Evolutionary conservation across 306 rosid genomes (phyloP), one percentile per base, ranked within the genome.

Genomic region (Castanea sativa): DNA sequence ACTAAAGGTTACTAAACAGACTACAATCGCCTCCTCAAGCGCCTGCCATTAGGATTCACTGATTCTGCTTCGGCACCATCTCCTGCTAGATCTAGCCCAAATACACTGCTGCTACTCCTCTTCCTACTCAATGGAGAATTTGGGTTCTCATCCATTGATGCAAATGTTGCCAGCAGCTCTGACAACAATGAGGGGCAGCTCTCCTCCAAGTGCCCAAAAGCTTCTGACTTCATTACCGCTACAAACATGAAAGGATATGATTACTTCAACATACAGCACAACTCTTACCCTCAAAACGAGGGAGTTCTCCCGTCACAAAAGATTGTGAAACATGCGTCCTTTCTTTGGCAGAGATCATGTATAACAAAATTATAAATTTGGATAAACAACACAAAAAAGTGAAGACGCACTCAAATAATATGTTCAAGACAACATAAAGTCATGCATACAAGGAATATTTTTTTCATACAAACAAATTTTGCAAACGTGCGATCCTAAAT

Each of bases 141-240:
- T 60, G 88, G 71, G 77, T 73, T 88, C 52, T 90, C 95, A 60
- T 92, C 97, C 72, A 73, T 91, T 3, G 90, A 84, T 13, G 98
- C 97, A 83, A 89, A 86, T 77, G 94, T 85, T 92, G 90, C 90
- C 81, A 94, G 87, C 80, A 94, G 76, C 91, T 94, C 97, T 58
- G 87, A 79, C 83, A 89, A 85, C 86, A 94, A 86, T 3, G 94
- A 82, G 23, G 97, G 97, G 84, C 96, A 91, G 80, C 90, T 91
- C 86, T 89, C 97, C 75, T 89, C 91, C 81, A 94, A 82, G 75
- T 88, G 91, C 82, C 60, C 74, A 80, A 89, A 94, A 20, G 97
- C 94, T 84, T 92, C 94, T 5, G 98, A 94, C 69, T 88, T 96
- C 98, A 94, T 91, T 56, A 94, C 97, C 73, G 89, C 98, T 94